Percentiles rank a stretch among this genome's conserved stretches.
phyloP scores from a whole-genome alignment of 805 yeast species.

The Lipomyces yamanashiensis region DNA sequence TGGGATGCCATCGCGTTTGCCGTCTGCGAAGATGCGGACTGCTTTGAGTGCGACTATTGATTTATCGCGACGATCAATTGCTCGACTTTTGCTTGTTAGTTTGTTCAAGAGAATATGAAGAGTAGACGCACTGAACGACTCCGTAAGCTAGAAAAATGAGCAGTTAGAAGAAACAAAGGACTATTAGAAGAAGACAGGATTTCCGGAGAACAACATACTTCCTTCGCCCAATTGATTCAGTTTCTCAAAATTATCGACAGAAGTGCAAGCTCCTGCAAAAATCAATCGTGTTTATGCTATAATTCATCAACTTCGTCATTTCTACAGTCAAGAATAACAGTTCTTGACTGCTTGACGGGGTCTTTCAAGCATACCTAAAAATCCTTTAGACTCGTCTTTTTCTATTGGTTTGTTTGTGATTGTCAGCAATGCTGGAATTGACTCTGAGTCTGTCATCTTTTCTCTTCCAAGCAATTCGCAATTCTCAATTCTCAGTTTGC shows the following conservation, averaged over 20 bases:
- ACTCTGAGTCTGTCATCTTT: not conserved
- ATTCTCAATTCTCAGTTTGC: too few species aligned
- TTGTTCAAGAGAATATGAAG: not conserved
- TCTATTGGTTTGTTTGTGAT: conserved; percentile 12
- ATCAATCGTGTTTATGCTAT: not conserved
- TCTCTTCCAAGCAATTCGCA: too few species aligned
- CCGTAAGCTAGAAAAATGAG: conserved; percentile 20
- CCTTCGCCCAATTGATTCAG: conserved; percentile 32
- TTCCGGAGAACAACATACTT: conserved; percentile 15
- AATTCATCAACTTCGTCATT: not conserved
- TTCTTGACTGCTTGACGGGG: not conserved
- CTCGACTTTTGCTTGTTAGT: conserved; percentile 51
- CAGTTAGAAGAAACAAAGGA: too few species aligned
- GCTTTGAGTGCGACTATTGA: conserved; percentile 79
- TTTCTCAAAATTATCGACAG: conserved; percentile 12
- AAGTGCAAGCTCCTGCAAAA: conserved; percentile 14
- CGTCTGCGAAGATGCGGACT: conserved; percentile 75
- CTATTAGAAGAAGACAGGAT: not conserved
- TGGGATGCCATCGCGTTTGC: conserved; percentile 81
- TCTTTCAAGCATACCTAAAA: conserved; percentile 19
- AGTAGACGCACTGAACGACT: conserved; percentile 23
- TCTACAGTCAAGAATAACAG: not conserved
- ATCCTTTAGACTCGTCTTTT: not conserved
- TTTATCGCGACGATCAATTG: conserved; percentile 67
- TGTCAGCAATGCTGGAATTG: conserved; percentile 9